phyloP scores from a whole-genome alignment of 495 filamentous ascomycete genomes.

The Tuber melanosporum region DNA sequence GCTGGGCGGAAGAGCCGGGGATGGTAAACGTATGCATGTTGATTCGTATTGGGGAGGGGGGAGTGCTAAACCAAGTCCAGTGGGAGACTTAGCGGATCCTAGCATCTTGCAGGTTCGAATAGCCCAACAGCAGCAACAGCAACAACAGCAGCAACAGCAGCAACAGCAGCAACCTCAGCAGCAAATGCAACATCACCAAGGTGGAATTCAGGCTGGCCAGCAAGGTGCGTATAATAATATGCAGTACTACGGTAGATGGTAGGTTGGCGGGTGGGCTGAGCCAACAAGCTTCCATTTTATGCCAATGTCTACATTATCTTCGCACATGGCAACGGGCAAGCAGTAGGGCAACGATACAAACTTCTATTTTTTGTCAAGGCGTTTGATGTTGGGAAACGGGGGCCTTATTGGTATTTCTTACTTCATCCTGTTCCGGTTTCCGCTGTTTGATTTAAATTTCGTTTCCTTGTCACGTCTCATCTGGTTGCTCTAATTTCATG shows the following conservation, averaged over 20 bases:
- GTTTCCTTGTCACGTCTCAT: constrained; percentile 37
- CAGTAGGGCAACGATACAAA: constrained; percentile 11
- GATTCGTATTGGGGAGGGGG: constrained; percentile 36
- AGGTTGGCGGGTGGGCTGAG: constrained; percentile 30
- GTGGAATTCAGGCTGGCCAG: constrained; percentile 67
- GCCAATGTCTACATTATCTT: neutral
- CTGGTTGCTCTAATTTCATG: constrained; percentile 1
- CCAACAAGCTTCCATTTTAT: constrained; percentile 28
- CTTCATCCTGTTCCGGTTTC: constrained; percentile 32
- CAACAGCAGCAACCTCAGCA: constrained; percentile 50
- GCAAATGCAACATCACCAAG: constrained; percentile 54
- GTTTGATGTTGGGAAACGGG: constrained; percentile 43
- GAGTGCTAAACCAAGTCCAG: constrained; percentile 36
- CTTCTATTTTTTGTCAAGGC: constrained; percentile 38
- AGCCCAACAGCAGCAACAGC: constrained; percentile 50
- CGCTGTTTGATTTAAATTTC: constrained; percentile 40
- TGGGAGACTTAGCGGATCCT: constrained; percentile 99
- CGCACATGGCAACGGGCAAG: constrained; percentile 18
- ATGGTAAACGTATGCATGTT: constrained; percentile 42
- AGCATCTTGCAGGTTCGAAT: constrained; percentile 94
- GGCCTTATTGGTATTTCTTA: constrained; percentile 23
- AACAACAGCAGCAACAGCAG: constrained; percentile 61
- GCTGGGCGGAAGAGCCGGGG: constrained; percentile 31
- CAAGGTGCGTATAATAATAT: constrained; percentile 97
- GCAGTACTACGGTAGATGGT: constrained; percentile 72